Conservation (phyloP, 257 asterid genomes). For the Thymus quinquecostatus region DNA sequence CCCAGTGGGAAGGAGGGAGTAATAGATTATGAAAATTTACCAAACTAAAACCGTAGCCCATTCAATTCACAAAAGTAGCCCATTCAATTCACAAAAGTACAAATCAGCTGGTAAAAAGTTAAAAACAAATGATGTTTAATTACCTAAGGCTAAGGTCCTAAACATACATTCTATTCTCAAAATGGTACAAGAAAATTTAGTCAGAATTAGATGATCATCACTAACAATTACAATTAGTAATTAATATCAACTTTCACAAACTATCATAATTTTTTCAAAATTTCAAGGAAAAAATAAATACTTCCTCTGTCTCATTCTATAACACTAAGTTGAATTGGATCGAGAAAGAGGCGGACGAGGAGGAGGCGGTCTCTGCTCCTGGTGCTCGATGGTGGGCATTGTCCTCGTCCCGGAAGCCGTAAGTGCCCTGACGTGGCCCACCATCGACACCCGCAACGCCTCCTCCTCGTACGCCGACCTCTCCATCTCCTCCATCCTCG, state of each 20-base stretch:
- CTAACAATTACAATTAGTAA: background rate
- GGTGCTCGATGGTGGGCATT: conserved; percentile 68
- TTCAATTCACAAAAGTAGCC: too few relatives aligned
- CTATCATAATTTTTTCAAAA: too few relatives aligned
- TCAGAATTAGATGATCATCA: conserved; percentile 34
- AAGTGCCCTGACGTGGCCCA: conserved; percentile 86
- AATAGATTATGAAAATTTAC: too few relatives aligned
- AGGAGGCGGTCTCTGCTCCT: conserved; percentile 46
- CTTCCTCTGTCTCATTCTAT: too few relatives aligned
- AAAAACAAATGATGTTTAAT: too few relatives aligned
- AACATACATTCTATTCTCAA: background rate
- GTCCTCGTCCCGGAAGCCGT: conserved; percentile 75
- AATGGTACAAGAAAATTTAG: conserved; percentile 25
- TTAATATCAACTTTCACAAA: too few relatives aligned
- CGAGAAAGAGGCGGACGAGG: conserved; percentile 18
- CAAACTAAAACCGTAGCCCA: too few relatives aligned
- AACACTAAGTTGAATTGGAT: background rate
- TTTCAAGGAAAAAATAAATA: too few relatives aligned
- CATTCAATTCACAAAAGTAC: too few relatives aligned
- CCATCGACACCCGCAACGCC: conserved; percentile 95
- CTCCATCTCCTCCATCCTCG: conserved; percentile 81
- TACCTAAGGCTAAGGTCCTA: background rate
- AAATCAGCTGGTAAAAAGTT: too few relatives aligned
- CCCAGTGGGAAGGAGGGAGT: too few relatives aligned
- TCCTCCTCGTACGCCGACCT: conserved; percentile 95